Evolutionary conservation across 2,329 filamentous ascomycete genomes (phyloP).

Genomic region (Camillea tinctor): DNA sequence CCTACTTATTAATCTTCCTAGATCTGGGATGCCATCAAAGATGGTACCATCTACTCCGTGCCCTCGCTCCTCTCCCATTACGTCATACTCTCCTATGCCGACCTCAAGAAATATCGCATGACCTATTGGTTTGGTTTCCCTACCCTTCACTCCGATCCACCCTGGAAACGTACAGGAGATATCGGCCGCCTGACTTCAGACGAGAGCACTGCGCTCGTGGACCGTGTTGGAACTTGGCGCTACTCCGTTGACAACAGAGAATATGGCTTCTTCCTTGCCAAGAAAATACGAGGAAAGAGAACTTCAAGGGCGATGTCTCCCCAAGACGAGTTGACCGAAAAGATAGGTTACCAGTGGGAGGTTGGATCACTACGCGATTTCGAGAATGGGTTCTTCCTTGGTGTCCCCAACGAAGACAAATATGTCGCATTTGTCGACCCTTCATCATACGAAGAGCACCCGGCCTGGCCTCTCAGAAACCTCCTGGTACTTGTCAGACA

Average conservation of each 20-base stretch:
- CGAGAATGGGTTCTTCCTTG: slow-evolving; percentile 84
- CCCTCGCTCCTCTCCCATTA: slow-evolving; percentile 90
- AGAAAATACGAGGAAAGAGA: slow-evolving; percentile 56
- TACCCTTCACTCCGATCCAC: slow-evolving; percentile 82
- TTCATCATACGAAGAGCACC: slow-evolving; percentile 82
- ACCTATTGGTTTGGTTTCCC: slow-evolving; percentile 99
- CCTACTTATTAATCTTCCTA: slow-evolving; percentile 35
- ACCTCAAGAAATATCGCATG: slow-evolving; percentile 96
- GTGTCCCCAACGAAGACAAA: slow-evolving; percentile 67
- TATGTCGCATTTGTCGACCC: slow-evolving; percentile 90
- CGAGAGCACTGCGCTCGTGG: slow-evolving; percentile 78
- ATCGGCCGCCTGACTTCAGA: slow-evolving; percentile 57
- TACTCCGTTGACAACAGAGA: slow-evolving; percentile 79
- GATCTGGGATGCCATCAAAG: slow-evolving; percentile 97
- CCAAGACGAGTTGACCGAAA: slow-evolving; percentile 53
- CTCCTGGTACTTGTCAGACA: slow-evolving; percentile 81
- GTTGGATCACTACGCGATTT: slow-evolving; percentile 74
- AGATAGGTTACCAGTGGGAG: slow-evolving; percentile 70
- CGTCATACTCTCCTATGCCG: slow-evolving; percentile 85
- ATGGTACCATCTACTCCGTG: slow-evolving; percentile 93
- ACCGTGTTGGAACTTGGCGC: slow-evolving; percentile 83
- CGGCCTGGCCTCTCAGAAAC: slow-evolving; percentile 92
- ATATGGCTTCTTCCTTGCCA: slow-evolving; percentile 94
- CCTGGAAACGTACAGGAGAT: slow-evolving; percentile 66
- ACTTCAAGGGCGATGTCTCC: slow-evolving; percentile 37